A percentile compares a stretch with the other conserved stretches of the same genome.
These are phyloP conservation scores for Suillus ampliporus DNA, from an alignment of 768 basidiomycete species.

Conservation along the genomic window DNA sequence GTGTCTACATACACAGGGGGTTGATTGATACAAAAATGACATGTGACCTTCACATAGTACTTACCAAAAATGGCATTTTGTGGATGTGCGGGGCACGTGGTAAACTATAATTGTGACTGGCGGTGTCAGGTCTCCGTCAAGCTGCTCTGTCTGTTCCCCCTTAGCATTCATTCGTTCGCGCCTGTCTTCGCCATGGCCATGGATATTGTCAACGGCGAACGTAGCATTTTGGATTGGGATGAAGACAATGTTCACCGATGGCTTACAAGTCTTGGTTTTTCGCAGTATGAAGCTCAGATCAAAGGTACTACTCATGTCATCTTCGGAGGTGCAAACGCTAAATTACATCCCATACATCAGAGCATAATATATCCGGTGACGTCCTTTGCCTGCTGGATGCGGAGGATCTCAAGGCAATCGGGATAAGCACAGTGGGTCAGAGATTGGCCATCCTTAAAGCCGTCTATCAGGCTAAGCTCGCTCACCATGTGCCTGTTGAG, in stretches of 20 bases:
- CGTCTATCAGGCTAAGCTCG: conserved; percentile 88
- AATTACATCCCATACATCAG: conserved; percentile 45
- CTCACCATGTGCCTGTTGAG: conserved; percentile 82
- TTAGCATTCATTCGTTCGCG: no score
- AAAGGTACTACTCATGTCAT: conserved; percentile 56
- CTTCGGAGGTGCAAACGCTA: not conserved
- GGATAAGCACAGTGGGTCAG: conserved; percentile 90
- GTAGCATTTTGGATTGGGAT: conserved; percentile 67
- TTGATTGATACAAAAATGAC: no score
- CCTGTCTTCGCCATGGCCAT: conserved; percentile 28
- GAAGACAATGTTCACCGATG: conserved; percentile 82
- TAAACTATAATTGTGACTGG: conserved; percentile 11
- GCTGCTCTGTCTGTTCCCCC: conserved; percentile 14
- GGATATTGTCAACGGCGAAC: conserved; percentile 36
- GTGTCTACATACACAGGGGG: no score
- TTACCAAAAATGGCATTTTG: not conserved
- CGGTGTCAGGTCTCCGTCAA: conserved; percentile 8
- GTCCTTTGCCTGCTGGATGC: conserved; percentile 83
- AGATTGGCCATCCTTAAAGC: conserved; percentile 90
- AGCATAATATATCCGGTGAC: conserved; percentile 92
- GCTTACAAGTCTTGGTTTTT: conserved; percentile 76
- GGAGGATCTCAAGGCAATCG: conserved; percentile 85
- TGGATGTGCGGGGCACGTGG: conserved; percentile 1
- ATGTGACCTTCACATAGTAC: not conserved
- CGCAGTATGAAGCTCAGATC: conserved; percentile 85